phyloP scores from a whole-genome alignment of 2,329 filamentous ascomycete genomes.

The Lizonia empirigonia region DNA sequence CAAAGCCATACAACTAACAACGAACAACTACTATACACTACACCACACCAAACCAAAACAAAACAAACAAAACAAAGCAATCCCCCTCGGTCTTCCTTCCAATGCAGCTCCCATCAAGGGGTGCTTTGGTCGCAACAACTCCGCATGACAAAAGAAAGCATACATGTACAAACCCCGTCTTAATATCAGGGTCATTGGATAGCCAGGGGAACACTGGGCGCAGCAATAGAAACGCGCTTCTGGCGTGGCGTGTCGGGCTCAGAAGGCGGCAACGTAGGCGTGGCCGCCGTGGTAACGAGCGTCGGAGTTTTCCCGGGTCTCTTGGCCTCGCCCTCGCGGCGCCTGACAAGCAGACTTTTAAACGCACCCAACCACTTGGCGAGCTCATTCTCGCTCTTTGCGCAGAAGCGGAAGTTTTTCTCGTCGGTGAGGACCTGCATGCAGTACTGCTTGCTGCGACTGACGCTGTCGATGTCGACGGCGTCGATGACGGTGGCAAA shows the following conservation, averaged over 20 bases:
- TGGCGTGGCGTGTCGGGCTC: neutral
- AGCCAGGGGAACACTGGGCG: neutral
- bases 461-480: conserved; percentile 88
- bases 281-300: conserved; percentile 8
- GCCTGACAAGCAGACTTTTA: conserved; percentile 80
- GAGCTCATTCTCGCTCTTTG: conserved; percentile 79
- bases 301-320: neutral
- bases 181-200: conserved; percentile 12
- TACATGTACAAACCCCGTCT: too few species aligned
- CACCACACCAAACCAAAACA: too few species aligned
- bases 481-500: conserved; percentile 83
- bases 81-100: too few species aligned
- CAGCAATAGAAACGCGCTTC: conserved; percentile 4
- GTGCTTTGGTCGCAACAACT: too few species aligned
- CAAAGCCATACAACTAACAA: too few species aligned
- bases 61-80: too few species aligned
- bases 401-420: conserved; percentile 61
- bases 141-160: too few species aligned
- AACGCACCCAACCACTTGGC: conserved; percentile 86
- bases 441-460: conserved; percentile 82
- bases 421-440: conserved; percentile 94
- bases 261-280: conserved; percentile 9
- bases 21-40: too few species aligned
- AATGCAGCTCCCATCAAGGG: conserved; percentile 2
- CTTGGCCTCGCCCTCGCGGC: conserved; percentile 57